A percentile compares a stretch with the other conserved stretches of the same genome.
phyloP scores from a whole-genome alignment of 2,329 filamentous ascomycete species.

The Paraphaeosphaeria minitans region DNA sequence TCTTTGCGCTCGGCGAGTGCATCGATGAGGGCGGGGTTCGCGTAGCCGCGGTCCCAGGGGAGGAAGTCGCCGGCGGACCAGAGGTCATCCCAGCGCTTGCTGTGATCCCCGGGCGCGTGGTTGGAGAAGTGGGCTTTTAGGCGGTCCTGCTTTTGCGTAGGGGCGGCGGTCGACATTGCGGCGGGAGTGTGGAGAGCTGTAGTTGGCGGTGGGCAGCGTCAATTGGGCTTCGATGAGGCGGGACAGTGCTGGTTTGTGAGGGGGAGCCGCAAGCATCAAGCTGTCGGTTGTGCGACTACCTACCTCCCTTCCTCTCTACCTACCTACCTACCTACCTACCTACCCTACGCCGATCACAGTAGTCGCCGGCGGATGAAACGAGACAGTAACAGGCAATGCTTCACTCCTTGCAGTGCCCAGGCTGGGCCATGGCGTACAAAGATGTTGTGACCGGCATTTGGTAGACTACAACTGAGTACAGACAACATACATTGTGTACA shows the following conservation, averaged over 20 bases:
- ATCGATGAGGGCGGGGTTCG: constrained; percentile 65
- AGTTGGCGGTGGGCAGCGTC: background rate
- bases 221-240: background rate
- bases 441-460: background rate
- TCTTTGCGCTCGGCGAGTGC: constrained; percentile 47
- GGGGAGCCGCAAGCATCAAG: background rate
- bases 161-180: constrained; percentile 22
- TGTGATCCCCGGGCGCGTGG: constrained; percentile 48
- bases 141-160: constrained; percentile 41
- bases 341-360: constrained; percentile 9
- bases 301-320: too few species aligned
- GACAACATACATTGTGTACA: too few species aligned
- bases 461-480: background rate
- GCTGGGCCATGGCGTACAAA: background rate
- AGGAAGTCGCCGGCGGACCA: constrained; percentile 60
- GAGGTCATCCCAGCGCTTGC: constrained; percentile 60
- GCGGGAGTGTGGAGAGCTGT: background rate
- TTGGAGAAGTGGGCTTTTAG: constrained; percentile 52
- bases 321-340: too few species aligned
- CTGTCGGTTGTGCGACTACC: constrained; percentile 1
- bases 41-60: constrained; percentile 64
- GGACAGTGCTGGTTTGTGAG: background rate
- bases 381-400: background rate
- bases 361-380: background rate
- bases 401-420: background rate